A percentile compares a stretch with the other conserved stretches of the same genome.
Conservation (phyloP, 306 rosid species). For the Malus sieversii region DNA sequence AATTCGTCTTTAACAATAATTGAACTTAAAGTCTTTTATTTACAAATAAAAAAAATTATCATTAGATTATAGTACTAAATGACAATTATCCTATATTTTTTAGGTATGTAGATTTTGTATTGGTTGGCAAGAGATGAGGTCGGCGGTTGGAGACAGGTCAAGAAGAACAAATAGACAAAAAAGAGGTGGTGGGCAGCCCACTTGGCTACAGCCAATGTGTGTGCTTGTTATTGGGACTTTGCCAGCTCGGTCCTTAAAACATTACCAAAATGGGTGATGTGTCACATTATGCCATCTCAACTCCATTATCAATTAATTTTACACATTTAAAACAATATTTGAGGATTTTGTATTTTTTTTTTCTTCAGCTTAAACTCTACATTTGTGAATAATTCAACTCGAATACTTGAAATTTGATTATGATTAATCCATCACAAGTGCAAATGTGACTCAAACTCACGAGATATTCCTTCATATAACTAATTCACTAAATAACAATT, state of each 20-base stretch:
- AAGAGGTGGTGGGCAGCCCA: background rate
- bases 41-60: too few species aligned
- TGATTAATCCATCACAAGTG: too few species aligned
- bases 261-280: background rate
- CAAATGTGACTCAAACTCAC: too few species aligned
- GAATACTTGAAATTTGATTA: too few species aligned
- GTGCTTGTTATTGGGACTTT: background rate
- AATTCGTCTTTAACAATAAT: too few species aligned
- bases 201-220: background rate
- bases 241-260: background rate
- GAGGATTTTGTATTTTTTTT: too few species aligned
- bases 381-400: too few species aligned
- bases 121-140: background rate
- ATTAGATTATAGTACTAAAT: too few species aligned
- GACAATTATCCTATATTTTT: background rate
- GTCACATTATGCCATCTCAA: conserved; percentile 2
- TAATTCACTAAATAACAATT: too few species aligned
- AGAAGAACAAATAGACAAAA: background rate
- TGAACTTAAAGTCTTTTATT: too few species aligned
- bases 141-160: background rate
- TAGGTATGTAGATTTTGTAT: background rate
- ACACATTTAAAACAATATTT: background rate
- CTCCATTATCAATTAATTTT: background rate
- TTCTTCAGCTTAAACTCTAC: too few species aligned
- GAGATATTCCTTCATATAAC: too few species aligned